phyloP scores from a whole-genome alignment of 179 eudicot genomes.

The Gypsophila paniculata region DNA sequence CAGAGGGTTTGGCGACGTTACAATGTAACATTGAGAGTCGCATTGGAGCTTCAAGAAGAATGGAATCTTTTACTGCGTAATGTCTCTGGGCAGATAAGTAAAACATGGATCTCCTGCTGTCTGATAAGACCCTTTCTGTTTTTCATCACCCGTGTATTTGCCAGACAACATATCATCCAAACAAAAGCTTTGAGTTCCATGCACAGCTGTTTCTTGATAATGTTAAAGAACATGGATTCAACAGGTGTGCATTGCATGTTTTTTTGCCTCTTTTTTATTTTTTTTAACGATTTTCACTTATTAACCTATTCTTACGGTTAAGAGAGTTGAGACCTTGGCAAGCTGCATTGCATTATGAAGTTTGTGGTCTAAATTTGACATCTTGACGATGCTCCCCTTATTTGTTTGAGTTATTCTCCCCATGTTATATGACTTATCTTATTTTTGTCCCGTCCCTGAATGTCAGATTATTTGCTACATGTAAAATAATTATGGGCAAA shows the following conservation, averaged over 20 bases:
- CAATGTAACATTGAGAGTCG: conserved; percentile 37
- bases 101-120: conserved; percentile 53
- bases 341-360: not conserved
- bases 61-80: conserved; percentile 45
- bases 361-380: not conserved
- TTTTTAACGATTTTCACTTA: not conserved
- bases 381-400: not conserved
- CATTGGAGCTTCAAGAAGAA: conserved; percentile 56
- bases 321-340: not conserved
- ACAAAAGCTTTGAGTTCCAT: conserved; percentile 49
- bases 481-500: not conserved
- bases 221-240: conserved; percentile 62
- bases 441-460: not conserved
- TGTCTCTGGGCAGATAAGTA: conserved; percentile 24
- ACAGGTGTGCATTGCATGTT: conserved; percentile 37
- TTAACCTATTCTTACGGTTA: not conserved
- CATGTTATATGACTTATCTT: not conserved
- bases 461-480: not conserved
- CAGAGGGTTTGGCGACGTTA: conserved; percentile 91
- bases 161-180: conserved; percentile 37
- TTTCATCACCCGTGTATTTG: conserved; percentile 47
- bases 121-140: conserved; percentile 76
- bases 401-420: not conserved
- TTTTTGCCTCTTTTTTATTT: too few species aligned
- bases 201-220: conserved; percentile 55